Percentiles rank a stretch among this genome's conserved stretches.
These are phyloP conservation scores for Sphaerulina musiva DNA, from an alignment of 2,329 filamentous ascomycete genomes.

Conservation along the genomic window DNA sequence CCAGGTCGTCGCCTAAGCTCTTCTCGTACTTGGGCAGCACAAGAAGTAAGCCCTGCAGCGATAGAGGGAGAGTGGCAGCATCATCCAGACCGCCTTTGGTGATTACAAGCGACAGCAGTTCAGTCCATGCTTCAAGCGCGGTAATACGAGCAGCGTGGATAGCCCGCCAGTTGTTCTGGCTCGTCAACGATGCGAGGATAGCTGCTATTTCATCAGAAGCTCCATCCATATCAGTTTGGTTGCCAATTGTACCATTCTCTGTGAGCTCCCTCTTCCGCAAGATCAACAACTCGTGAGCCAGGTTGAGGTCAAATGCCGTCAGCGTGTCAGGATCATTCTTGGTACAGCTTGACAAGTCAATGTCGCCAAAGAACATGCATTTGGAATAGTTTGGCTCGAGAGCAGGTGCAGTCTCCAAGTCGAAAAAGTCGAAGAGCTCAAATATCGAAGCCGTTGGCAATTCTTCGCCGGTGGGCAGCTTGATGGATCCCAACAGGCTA, in stretches of 20 bases:
- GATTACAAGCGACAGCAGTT: conserved; percentile 75
- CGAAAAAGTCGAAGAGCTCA: conserved; percentile 87
- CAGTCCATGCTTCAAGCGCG: conserved; percentile 76
- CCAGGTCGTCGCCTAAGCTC: not conserved
- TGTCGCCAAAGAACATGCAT: conserved; percentile 54
- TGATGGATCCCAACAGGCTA: conserved; percentile 69
- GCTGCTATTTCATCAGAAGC: conserved; percentile 54
- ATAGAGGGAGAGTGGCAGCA: conserved; percentile 73
- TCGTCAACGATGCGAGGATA: conserved; percentile 57
- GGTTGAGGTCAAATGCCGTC: conserved; percentile 60
- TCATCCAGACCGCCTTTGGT: conserved; percentile 72
- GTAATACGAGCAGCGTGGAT: conserved; percentile 53
- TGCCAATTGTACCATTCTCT: conserved; percentile 35
- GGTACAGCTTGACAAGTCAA: conserved; percentile 62
- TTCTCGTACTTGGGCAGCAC: conserved; percentile 78
- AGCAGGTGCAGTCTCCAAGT: conserved; percentile 50
- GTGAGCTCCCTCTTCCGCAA: conserved; percentile 60
- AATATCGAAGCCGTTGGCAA: conserved; percentile 71
- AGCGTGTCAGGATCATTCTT: conserved; percentile 54
- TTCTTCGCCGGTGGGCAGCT: conserved; percentile 58
- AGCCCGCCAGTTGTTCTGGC: conserved; percentile 57
- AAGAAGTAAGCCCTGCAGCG: conserved; percentile 79
- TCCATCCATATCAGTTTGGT: conserved; percentile 30
- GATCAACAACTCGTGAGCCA: conserved; percentile 66
- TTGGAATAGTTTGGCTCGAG: conserved; percentile 40